Base-by-base conservation (phyloP, 805 yeast species). In the Wickerhamiella domercqiae region DNA sequence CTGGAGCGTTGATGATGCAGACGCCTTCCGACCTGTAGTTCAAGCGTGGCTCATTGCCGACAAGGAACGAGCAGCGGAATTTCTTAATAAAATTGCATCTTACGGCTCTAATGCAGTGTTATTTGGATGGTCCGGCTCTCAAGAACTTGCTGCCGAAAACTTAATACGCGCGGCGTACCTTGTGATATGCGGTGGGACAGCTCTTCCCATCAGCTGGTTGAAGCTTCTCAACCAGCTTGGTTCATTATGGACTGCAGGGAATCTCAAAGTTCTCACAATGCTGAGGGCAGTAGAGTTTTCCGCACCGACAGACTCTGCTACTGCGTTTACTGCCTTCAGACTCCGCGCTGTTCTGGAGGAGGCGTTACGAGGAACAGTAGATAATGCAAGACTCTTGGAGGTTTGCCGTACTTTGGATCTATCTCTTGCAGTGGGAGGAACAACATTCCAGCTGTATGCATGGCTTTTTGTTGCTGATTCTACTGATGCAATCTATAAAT, bases 401-500 rank as follows among this genome's bases (percentile, higher is more conserved):
- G 79, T 78, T 0, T 76, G 83, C 49, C 87, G 86, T 54, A 60
- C 90, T 13, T 60, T 90, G 34, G 98, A 87, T 52, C 66, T 79
- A 21, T 54, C 84, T 17, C 54, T 87, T 16, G 63, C 78, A 2
- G 47, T 84, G 39, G 71, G 74, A 26, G 66, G 67, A 30, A 96
- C 86, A 52, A 94, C 83, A 40, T 67, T 87, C 63, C 76, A 75
- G 56, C 51, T 71, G 55, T 55, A 71, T 43, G 90, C 83, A 49
- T 87, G 97, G 97, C 61, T 90, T 2, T 90, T 83, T 51, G 70
- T 87, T 7, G 66, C 75, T 20, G 82, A 78, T 47, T 73, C 71
- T 14, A 64, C 73, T 14, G 76, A 73, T 41, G 73, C 77, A 15
- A 64, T 70, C 21, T 67, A 63, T 47, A 39, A 40, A 14, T 36